phyloP scores from a whole-genome alignment of 306 rosid genomes.

The Acacia acuminata region DNA sequence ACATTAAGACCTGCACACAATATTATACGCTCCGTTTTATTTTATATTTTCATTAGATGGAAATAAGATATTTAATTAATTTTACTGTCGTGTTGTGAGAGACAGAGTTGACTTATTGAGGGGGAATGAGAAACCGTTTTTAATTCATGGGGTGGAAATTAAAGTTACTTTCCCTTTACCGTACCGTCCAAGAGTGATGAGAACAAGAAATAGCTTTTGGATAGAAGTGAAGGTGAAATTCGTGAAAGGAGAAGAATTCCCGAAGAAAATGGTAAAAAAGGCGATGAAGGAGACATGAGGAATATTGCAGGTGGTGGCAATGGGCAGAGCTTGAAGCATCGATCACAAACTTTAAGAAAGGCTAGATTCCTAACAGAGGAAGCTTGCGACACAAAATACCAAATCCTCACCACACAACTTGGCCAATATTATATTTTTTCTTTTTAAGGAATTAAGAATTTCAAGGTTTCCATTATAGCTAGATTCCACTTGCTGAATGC shows the following conservation, averaged over 20 bases:
- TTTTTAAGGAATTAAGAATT: background rate
- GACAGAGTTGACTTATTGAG: background rate
- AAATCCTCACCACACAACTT: constrained; percentile 38
- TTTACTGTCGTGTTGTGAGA: background rate
- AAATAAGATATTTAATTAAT: background rate
- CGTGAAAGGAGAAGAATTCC: background rate
- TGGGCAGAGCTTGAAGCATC: constrained; percentile 30
- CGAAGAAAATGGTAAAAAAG: background rate
- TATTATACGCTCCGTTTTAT: too few species aligned
- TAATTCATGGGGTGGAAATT: background rate
- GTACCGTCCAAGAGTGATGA: background rate
- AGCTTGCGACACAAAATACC: constrained; percentile 20
- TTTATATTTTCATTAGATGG: too few species aligned
- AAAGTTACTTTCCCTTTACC: constrained; percentile 8
- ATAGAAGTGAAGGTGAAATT: background rate
- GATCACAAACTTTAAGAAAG: constrained; percentile 27
- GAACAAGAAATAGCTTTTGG: background rate
- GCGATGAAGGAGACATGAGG: background rate
- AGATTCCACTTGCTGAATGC: constrained; percentile 32
- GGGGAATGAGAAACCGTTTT: background rate
- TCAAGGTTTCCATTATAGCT: constrained; percentile 14
- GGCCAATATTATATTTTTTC: background rate
- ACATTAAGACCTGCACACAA: background rate
- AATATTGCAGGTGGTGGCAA: constrained; percentile 22
- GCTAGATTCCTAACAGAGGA: constrained; percentile 29